Conservation (phyloP, 139 green algal genomes). For the Astrephomene gubernaculifera region DNA sequence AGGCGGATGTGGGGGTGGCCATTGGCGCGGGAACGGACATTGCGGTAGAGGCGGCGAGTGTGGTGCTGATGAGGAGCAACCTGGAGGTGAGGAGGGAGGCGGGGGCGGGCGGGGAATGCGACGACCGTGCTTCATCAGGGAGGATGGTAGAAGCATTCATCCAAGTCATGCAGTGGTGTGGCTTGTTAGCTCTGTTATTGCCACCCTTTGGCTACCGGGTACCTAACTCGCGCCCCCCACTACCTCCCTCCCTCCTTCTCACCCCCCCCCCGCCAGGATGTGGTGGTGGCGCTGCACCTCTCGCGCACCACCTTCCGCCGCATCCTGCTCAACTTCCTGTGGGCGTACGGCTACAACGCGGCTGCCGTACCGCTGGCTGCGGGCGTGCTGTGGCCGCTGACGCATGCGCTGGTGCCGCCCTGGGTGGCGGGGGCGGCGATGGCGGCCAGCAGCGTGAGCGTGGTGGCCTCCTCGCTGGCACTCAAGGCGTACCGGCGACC, state of each 20-base stretch:
- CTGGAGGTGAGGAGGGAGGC: slow-evolving; percentile 50
- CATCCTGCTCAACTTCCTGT: slow-evolving; percentile 93
- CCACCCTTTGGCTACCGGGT: too few relatives aligned
- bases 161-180: too few relatives aligned
- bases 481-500: slow-evolving; percentile 50
- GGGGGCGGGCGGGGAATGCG: too few relatives aligned
- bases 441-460: slow-evolving; percentile 87
- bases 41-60: slow-evolving; percentile 86
- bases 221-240: too few relatives aligned
- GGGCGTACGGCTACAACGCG: slow-evolving; percentile 92
- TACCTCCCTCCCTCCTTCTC: slow-evolving; percentile 37
- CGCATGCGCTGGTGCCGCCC: slow-evolving; percentile 85
- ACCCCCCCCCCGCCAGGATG: slow-evolving; percentile 57
- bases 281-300: slow-evolving; percentile 91
- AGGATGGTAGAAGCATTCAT: too few relatives aligned
- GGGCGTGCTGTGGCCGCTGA: slow-evolving; percentile 78
- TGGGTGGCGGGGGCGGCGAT: slow-evolving; percentile 93
- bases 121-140: too few relatives aligned
- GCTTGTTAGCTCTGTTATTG: too few relatives aligned
- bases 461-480: slow-evolving; percentile 87
- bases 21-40: slow-evolving; percentile 85
- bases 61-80: slow-evolving; percentile 90
- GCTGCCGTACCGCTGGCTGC: slow-evolving; percentile 86
- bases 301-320: slow-evolving; percentile 80
- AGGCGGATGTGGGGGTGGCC: slow-evolving; percentile 95